Conservation (phyloP, 2,329 filamentous ascomycete species). For the Scedosporium apiospermum region DNA sequence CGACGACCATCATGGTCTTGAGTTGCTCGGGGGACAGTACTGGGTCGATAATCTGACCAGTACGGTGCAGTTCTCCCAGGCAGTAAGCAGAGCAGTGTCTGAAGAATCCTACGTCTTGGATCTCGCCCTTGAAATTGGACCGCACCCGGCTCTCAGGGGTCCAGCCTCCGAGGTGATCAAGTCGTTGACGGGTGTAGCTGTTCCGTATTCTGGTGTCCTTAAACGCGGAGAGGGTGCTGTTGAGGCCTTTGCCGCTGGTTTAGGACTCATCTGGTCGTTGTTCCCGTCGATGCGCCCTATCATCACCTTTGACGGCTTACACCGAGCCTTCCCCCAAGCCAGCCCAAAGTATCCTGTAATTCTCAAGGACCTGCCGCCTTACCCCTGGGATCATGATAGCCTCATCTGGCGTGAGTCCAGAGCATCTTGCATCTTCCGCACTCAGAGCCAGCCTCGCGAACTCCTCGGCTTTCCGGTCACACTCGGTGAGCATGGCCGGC, state of each 20-base stretch:
- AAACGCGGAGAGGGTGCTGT: too few species aligned
- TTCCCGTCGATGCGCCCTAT: too few species aligned
- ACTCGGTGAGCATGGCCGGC: background rate
- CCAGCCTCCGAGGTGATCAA: conserved; percentile 26
- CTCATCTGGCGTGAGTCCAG: too few species aligned
- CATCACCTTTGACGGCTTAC: too few species aligned
- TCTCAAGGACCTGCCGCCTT: too few species aligned
- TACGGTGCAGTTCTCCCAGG: conserved; percentile 32
- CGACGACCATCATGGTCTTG: too few species aligned
- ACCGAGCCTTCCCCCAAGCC: too few species aligned
- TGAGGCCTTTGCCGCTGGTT: too few species aligned
- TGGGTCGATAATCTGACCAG: conserved; percentile 37
- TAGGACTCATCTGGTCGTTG: too few species aligned
- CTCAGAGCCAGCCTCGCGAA: conserved; percentile 9
- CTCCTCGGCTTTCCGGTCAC: conserved; percentile 15
- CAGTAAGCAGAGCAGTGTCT: conserved; percentile 21
- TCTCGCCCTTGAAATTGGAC: conserved; percentile 31
- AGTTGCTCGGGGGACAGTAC: conserved; percentile 18
- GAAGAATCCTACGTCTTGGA: conserved; percentile 19
- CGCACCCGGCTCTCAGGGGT: conserved; percentile 24
- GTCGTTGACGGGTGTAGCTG: background rate
- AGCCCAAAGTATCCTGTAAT: too few species aligned
- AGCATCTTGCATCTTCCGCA: background rate
- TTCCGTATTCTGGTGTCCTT: too few species aligned
- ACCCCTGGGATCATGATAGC: too few species aligned